Percentiles rank a stretch among this genome's conserved stretches.
phyloP scores from a whole-genome alignment of 75 land plant genomes.

The Ceratopteris richardii region DNA sequence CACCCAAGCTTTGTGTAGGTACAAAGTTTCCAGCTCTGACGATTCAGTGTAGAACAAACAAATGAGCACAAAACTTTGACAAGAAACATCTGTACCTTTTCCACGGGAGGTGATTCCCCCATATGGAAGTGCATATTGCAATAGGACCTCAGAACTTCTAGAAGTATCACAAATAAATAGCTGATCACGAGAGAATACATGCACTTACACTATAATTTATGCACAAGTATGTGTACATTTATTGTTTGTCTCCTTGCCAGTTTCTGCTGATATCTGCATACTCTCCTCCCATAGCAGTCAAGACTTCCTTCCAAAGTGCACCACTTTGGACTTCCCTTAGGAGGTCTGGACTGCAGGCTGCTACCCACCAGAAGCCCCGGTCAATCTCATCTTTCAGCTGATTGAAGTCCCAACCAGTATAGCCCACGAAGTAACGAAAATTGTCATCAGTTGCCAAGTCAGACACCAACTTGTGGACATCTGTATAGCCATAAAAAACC shows the following conservation, averaged over 20 bases:
- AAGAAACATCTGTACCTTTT: no score
- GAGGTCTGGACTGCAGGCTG: conserved; percentile 79
- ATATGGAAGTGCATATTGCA: no score
- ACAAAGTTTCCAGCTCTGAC: no score
- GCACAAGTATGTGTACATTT: not conserved
- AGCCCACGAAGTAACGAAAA: conserved; percentile 84
- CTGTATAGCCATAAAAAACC: conserved; percentile 51
- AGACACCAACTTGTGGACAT: conserved; percentile 44
- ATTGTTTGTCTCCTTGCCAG: conserved; percentile 40
- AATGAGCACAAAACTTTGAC: no score
- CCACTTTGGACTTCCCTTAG: conserved; percentile 30
- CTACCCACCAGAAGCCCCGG: conserved; percentile 68
- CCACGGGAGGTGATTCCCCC: no score
- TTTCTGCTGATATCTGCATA: conserved; percentile 81
- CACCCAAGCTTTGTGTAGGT: no score
- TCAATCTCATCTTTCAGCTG: conserved; percentile 77
- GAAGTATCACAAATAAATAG: no score
- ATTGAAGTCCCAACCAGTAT: conserved; percentile 78
- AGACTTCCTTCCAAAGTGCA: conserved; percentile 74
- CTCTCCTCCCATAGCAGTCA: conserved; percentile 87
- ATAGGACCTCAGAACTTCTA: no score
- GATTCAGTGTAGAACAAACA: no score
- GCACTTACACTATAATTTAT: no score
- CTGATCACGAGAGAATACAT: no score
- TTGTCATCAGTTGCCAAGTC: conserved; percentile 36